phyloP scores from a whole-genome alignment of 176 grass and related monocot species.

The Rhynchospora breviuscula region DNA sequence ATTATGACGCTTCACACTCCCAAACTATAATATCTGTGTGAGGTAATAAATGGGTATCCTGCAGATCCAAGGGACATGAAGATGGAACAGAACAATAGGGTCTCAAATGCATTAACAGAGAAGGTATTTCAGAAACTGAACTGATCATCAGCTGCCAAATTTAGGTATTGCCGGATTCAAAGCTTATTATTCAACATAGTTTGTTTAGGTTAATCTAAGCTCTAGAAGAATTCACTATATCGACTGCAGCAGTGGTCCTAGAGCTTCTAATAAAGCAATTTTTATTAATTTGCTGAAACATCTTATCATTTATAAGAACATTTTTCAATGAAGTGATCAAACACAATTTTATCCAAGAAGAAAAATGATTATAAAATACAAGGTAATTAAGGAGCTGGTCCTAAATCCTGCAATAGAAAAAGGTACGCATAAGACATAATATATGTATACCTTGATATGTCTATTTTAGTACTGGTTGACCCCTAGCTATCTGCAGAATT shows the following conservation, averaged over 20 bases:
- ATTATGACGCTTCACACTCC: no score
- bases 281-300: neutral
- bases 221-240: neutral
- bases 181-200: neutral
- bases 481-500: neutral
- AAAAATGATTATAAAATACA: neutral
- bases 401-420: neutral
- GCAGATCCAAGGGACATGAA: no score
- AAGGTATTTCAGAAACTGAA: neutral
- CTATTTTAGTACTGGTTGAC: neutral
- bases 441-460: neutral
- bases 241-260: neutral
- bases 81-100: neutral
- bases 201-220: neutral
- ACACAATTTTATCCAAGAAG: neutral
- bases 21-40: no score
- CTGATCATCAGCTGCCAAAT: neutral
- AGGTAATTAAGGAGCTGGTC: neutral
- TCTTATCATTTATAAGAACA: neutral
- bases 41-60: no score
- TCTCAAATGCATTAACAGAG: neutral
- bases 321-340: neutral
- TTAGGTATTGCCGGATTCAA: neutral
- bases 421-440: neutral
- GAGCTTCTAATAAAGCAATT: neutral